Conservation (phyloP, 2,329 filamentous ascomycete genomes). For the Trichoderma polysporum region DNA sequence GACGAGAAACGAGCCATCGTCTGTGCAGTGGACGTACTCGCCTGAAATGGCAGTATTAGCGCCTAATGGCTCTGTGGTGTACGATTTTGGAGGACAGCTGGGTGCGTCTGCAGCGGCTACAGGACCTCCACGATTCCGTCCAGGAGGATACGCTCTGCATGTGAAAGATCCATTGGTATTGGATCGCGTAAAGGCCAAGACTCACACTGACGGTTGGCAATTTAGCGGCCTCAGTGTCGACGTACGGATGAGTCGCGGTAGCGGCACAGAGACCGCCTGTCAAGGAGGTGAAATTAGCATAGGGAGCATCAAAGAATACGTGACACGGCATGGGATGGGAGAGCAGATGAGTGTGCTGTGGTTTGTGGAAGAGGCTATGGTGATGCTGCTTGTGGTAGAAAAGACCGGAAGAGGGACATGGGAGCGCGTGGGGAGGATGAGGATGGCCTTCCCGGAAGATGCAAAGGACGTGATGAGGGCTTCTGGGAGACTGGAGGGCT, state of each 20-base stretch:
- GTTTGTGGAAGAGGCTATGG: conserved; percentile 37
- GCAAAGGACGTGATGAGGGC: conserved; percentile 34
- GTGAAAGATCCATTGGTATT: conserved; percentile 36
- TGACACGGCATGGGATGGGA: conserved; percentile 35
- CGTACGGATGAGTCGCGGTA: conserved; percentile 33
- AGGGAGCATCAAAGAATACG: conserved; percentile 35
- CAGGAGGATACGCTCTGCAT: conserved; percentile 32
- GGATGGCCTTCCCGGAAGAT: conserved; percentile 37
- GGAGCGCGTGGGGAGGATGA: conserved; percentile 38
- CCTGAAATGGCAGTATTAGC: conserved; percentile 34
- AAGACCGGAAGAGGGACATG: conserved; percentile 27
- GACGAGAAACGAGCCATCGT: conserved; percentile 35
- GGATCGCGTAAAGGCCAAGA: conserved; percentile 36
- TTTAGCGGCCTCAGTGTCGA: conserved; percentile 39
- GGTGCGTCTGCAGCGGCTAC: not conserved
- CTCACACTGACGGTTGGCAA: conserved; percentile 35
- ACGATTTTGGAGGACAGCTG: conserved; percentile 31
- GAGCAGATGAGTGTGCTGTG: conserved; percentile 40
- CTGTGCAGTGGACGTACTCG: conserved; percentile 36
- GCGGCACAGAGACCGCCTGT: conserved; percentile 19
- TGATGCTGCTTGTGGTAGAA: conserved; percentile 38
- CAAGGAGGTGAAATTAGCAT: not conserved
- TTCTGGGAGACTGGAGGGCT: conserved; percentile 33
- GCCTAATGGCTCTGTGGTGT: conserved; percentile 32
- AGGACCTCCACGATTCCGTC: conserved; percentile 28